These are phyloP conservation scores for Hypomontagnella submonticulosa DNA, from an alignment of 495 filamentous ascomycete species.

Conservation along the genomic window DNA sequence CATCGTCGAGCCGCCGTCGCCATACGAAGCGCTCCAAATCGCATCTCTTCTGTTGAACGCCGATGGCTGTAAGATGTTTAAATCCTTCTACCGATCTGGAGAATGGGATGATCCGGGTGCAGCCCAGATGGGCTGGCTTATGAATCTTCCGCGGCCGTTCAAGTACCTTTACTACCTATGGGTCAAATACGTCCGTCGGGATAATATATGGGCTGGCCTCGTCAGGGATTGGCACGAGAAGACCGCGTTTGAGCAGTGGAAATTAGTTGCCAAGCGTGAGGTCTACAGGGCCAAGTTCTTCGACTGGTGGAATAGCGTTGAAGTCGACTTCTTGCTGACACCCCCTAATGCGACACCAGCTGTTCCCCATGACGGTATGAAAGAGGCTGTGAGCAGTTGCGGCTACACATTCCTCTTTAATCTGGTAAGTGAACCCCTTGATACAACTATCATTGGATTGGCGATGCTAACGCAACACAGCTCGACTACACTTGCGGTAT, in stretches of 20 bases:
- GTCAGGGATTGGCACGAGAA: conserved; percentile 76
- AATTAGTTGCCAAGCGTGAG: conserved; percentile 80
- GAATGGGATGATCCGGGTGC: conserved; percentile 88
- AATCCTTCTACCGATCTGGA: conserved; percentile 76
- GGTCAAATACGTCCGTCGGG: conserved; percentile 82
- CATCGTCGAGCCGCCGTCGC: conserved; percentile 72
- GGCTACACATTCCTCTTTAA: conserved; percentile 98
- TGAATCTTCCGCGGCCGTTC: conserved; percentile 76
- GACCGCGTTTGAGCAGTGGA: conserved; percentile 81
- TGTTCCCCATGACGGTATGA: conserved; percentile 88
- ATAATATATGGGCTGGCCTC: conserved; percentile 81
- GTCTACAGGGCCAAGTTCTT: conserved; percentile 79
- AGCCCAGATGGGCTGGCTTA: conserved; percentile 74
- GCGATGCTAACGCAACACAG: conserved; percentile 46
- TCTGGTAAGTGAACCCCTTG: conserved; percentile 60
- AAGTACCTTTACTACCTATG: conserved; percentile 91
- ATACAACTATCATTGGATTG: not conserved
- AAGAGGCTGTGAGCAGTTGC: conserved; percentile 84
- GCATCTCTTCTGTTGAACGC: conserved; percentile 87
- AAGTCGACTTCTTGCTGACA: conserved; percentile 82
- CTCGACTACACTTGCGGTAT: conserved; percentile 90
- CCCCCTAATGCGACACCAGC: conserved; percentile 93
- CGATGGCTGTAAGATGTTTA: conserved; percentile 86
- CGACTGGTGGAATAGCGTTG: conserved; percentile 79
- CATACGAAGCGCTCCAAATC: conserved; percentile 80